A percentile compares a stretch with the other conserved stretches of the same genome.
phyloP scores from a whole-genome alignment of 352 stramenopile genomes.

The Globisporangium irregulare region DNA sequence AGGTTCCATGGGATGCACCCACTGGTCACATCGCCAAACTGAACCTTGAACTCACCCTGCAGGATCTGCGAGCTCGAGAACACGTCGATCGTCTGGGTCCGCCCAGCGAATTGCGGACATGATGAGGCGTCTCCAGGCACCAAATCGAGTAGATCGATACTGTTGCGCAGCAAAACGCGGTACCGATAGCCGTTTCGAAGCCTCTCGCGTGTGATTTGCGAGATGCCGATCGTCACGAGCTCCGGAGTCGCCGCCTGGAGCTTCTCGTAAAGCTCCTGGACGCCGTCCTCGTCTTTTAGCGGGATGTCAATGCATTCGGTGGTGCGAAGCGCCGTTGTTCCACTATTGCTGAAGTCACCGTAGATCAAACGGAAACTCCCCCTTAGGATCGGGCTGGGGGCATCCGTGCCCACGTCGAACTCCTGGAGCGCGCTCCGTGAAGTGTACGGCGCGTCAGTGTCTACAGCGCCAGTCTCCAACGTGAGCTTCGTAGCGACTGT shows the following conservation, averaged over 20 bases:
- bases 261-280: constrained; percentile 40
- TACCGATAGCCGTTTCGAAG: constrained; percentile 55
- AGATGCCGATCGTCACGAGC: constrained; percentile 59
- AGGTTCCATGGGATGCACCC: constrained; percentile 48
- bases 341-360: constrained; percentile 41
- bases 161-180: constrained; percentile 46
- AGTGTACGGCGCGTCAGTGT: constrained; percentile 37
- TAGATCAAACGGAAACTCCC: constrained; percentile 57
- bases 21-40: constrained; percentile 32
- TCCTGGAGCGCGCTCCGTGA: constrained; percentile 39
- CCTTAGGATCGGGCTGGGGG: constrained; percentile 36
- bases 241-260: constrained; percentile 32
- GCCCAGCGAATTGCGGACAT: constrained; percentile 36
- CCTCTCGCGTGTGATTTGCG: constrained; percentile 19
- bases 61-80: constrained; percentile 36
- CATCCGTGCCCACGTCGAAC: constrained; percentile 60
- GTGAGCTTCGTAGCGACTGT: constrained; percentile 31
- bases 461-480: constrained; percentile 35
- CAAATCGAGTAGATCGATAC: constrained; percentile 48
- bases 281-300: constrained; percentile 32
- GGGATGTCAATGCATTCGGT: constrained; percentile 57
- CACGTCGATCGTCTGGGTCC: constrained; percentile 69
- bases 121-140: constrained; percentile 30
- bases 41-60: constrained; percentile 39
- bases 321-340: constrained; percentile 18